Evolutionary conservation across 176 grass and related monocot species (phyloP).

Genomic region (Zizania latifolia): DNA sequence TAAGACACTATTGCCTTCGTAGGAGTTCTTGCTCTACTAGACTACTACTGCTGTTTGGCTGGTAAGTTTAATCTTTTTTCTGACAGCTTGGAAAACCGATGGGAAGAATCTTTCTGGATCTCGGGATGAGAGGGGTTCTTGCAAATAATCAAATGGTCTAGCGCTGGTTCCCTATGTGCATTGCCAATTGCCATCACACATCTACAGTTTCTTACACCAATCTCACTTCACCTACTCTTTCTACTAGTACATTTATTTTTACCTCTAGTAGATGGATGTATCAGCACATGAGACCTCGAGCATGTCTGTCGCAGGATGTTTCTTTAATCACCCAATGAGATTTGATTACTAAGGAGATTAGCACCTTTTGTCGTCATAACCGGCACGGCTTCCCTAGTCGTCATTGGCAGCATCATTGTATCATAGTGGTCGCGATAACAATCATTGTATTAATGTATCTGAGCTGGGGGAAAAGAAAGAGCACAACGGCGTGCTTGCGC

Average conservation of each 20-base stretch:
- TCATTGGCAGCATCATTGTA: conserved; percentile 31
- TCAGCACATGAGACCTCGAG: conserved; percentile 52
- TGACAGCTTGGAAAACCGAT: conserved; percentile 34
- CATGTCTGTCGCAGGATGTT: conserved; percentile 51
- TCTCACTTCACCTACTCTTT: neutral
- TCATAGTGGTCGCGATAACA: neutral
- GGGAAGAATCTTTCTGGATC: conserved; percentile 51
- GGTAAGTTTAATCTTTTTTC: conserved; percentile 6
- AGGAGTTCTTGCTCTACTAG: neutral
- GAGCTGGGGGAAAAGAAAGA: neutral
- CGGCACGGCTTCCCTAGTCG: conserved; percentile 4
- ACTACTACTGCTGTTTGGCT: neutral
- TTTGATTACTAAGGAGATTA: conserved; percentile 22
- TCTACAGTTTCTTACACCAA: neutral
- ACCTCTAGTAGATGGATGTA: neutral
- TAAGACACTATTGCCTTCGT: conserved; percentile 20
- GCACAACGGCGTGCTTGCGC: neutral
- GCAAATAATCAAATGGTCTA: conserved; percentile 27
- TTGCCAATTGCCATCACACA: neutral
- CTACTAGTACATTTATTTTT: conserved; percentile 27
- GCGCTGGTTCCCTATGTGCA: conserved; percentile 30
- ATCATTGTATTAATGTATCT: conserved; percentile 22
- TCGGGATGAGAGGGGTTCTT: conserved; percentile 14
- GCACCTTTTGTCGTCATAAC: conserved; percentile 21
- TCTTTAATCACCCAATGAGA: conserved; percentile 28